Conservation (phyloP, 306 rosid genomes). For the Dalbergia cultrata region DNA sequence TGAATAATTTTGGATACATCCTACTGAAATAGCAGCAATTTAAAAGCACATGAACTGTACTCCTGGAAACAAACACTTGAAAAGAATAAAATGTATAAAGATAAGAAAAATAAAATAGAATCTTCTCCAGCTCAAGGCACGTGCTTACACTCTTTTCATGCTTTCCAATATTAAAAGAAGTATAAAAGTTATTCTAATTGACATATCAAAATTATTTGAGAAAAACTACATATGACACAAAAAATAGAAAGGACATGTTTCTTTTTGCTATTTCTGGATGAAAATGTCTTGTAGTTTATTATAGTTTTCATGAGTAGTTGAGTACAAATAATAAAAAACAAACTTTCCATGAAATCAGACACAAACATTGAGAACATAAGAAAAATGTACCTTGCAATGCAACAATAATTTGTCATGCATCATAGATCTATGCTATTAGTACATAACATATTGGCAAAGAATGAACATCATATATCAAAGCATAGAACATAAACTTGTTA, state of each 20-base stretch:
- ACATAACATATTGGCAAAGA: no score
- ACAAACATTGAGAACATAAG: not conserved
- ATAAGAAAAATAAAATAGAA: not conserved
- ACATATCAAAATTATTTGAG: not conserved
- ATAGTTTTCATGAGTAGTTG: constrained; percentile 7
- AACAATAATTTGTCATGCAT: no score
- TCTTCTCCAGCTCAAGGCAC: not conserved
- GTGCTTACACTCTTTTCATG: constrained; percentile 10
- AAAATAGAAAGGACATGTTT: not conserved
- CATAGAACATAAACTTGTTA: no score
- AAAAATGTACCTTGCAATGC: no score
- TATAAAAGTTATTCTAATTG: not conserved
- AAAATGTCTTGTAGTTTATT: not conserved
- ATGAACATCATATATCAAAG: no score
- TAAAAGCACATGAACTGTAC: constrained; percentile 18
- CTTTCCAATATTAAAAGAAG: not conserved
- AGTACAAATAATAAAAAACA: not conserved
- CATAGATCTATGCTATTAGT: no score
- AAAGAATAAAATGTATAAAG: not conserved
- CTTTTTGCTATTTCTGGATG: not conserved
- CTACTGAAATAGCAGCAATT: constrained; percentile 4
- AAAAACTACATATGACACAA: not conserved
- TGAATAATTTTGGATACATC: constrained; percentile 2
- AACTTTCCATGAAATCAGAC: not conserved
- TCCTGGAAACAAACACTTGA: constrained; percentile 12